Base-by-base conservation (phyloP, 257 asterid genomes). In the Solanum gracilifrons region DNA sequence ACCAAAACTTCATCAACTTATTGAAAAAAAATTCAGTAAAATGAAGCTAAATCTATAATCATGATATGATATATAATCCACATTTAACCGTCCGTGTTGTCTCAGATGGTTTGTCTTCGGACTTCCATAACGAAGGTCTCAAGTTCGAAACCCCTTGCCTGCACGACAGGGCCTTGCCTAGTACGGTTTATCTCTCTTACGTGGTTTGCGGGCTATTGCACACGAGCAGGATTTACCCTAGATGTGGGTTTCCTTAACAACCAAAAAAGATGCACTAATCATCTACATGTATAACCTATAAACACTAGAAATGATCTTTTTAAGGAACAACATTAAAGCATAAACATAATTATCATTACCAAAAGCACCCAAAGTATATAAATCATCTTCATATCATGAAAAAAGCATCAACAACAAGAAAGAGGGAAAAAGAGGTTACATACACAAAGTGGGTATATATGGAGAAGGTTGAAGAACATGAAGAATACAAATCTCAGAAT, bases 381-480 rank as follows among this genome's bases (percentile, higher is more conserved):
- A 13, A 13, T 27, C 74, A 68, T 27, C 74, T 13, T 68, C 16
- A 27, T 27, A 27, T 27, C 74, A 68, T 27, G 5, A 27, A 68
- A 6, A 68, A 27, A 27, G 36, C 10, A 13, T 13, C 69, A 18
- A 51, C 29, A 46, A n/a, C 12, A 29, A 8, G 13, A 51, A 20
- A 58, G 69, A n/a, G 37, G 46, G 39, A 58, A 13, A 6, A 51
- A 33, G 46, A 88, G 10, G 87, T 51, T 85, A 87, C 97, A 91
- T 87, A 96, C 99, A 88, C 21, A 94, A 92, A 88, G 98, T 96
- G 13, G 98, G 97, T 87, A 96, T 93, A 80, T 91, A 89, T 6
- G 92, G 92, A 86, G 98, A 93, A 89, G 97, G 99, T 27, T 93
- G 92, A 88, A 95, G 98, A 86, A 95, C 97, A 89, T 95, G 96